Conservation (phyloP, 371 early-diverging fungal species). For the Rhizomucor miehei region DNA sequence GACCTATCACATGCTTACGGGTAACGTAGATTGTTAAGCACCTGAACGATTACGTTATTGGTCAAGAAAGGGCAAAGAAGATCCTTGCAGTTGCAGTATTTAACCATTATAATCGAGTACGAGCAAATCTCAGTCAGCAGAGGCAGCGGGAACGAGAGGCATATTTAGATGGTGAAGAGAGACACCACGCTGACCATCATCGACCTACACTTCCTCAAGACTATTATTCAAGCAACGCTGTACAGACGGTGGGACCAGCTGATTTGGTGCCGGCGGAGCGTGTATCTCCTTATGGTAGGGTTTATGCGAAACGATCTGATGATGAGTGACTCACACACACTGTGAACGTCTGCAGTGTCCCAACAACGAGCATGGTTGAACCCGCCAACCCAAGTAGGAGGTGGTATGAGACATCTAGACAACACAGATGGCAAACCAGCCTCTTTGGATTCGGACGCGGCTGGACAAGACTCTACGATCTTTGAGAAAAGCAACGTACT, state of each 20-base stretch:
- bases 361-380: constrained; percentile 25
- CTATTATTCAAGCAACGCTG: constrained; percentile 14
- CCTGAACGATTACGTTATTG: constrained; percentile 79
- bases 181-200: constrained; percentile 14
- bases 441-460: background rate
- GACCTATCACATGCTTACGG: background rate
- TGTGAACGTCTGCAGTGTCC: background rate
- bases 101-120: constrained; percentile 76
- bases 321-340: background rate
- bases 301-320: background rate
- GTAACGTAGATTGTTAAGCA: constrained; percentile 63
- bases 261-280: constrained; percentile 25
- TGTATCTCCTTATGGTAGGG: constrained; percentile 13
- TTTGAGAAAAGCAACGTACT: constrained; percentile 91
- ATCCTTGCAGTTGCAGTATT: constrained; percentile 75
- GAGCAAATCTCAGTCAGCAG: constrained; percentile 44
- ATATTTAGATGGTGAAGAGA: constrained; percentile 1
- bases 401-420: constrained; percentile 2
- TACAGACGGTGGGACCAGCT: constrained; percentile 16
- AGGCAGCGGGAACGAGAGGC: background rate
- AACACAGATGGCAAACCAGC: constrained; percentile 13
- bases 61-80: constrained; percentile 78
- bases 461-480: constrained; percentile 31
- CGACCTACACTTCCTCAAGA: constrained; percentile 18
- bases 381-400: constrained; percentile 20